A percentile compares a stretch with the other conserved stretches of the same genome.
phyloP scores from a whole-genome alignment of 2,329 filamentous ascomycete species.

The Sporothrix curviconia region DNA sequence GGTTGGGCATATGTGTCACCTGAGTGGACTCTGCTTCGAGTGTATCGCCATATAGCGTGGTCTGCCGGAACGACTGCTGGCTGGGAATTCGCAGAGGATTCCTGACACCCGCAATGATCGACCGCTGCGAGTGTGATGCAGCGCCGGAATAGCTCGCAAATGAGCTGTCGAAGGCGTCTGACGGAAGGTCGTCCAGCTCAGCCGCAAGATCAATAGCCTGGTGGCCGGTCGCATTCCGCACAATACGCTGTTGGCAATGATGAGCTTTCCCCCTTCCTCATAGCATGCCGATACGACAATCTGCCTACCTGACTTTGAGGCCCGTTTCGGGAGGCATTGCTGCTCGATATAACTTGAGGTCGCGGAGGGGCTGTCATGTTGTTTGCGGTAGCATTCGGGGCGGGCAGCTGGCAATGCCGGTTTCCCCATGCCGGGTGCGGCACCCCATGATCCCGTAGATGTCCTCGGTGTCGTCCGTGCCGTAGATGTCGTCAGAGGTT shows the following conservation, averaged over 20 bases:
- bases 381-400: neutral
- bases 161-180: slow-evolving; percentile 62
- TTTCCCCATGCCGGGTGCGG: neutral
- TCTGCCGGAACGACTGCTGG: slow-evolving; percentile 42
- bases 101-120: slow-evolving; percentile 19
- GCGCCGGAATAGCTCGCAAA: slow-evolving; percentile 32
- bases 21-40: slow-evolving; percentile 24
- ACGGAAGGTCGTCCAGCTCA: slow-evolving; percentile 50
- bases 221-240: no score
- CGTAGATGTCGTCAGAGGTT: neutral
- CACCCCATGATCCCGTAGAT: neutral
- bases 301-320: neutral
- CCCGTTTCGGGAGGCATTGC: neutral
- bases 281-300: no score
- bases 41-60: slow-evolving; percentile 46
- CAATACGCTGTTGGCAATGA: no score
- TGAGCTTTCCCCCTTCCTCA: neutral
- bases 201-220: slow-evolving; percentile 4
- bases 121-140: slow-evolving; percentile 2
- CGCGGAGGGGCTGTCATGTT: neutral
- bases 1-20: slow-evolving; percentile 26
- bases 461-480: neutral
- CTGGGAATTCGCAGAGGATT: slow-evolving; percentile 16
- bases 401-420: neutral
- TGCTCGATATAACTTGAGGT: neutral